Evolutionary conservation across 192 early-diverging fungal genomes (phyloP).

Genomic region (Linnemannia elongata): DNA sequence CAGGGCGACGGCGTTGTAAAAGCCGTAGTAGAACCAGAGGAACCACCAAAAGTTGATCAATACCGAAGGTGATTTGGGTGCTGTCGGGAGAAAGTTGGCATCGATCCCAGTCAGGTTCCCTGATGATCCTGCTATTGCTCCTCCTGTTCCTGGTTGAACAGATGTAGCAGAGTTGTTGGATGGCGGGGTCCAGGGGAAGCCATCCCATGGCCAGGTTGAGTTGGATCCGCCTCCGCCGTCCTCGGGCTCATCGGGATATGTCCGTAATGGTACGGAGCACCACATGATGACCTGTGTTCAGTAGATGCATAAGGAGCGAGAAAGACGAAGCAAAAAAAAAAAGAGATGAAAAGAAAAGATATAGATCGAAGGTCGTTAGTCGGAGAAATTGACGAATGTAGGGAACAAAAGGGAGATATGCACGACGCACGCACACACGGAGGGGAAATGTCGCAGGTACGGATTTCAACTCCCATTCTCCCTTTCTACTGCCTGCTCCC

Average conservation of each 20-base stretch:
- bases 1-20: slow-evolving; percentile 81
- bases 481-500: background rate
- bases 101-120: slow-evolving; percentile 11
- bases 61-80: slow-evolving; percentile 33
- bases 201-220: slow-evolving; percentile 42
- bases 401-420: background rate
- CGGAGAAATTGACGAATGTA: slow-evolving; percentile 1
- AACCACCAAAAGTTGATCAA: slow-evolving; percentile 87
- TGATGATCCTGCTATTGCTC: background rate
- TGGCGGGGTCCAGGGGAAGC: slow-evolving; percentile 29
- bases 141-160: background rate
- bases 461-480: background rate
- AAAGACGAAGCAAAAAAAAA: background rate
- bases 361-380: slow-evolving; percentile 1
- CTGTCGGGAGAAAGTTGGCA: slow-evolving; percentile 20
- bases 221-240: slow-evolving; percentile 23
- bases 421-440: background rate
- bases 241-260: slow-evolving; percentile 42
- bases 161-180: background rate
- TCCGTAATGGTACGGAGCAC: slow-evolving; percentile 48
- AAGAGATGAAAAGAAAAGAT: background rate
- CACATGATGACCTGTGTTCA: slow-evolving; percentile 46
- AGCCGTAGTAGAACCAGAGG: slow-evolving; percentile 81
- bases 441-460: background rate
- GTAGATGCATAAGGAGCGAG: too few species aligned